A percentile compares a stretch with the other conserved stretches of the same genome.
Conservation (phyloP, 1,139 yeast genomes). For the Pichia terricola region DNA sequence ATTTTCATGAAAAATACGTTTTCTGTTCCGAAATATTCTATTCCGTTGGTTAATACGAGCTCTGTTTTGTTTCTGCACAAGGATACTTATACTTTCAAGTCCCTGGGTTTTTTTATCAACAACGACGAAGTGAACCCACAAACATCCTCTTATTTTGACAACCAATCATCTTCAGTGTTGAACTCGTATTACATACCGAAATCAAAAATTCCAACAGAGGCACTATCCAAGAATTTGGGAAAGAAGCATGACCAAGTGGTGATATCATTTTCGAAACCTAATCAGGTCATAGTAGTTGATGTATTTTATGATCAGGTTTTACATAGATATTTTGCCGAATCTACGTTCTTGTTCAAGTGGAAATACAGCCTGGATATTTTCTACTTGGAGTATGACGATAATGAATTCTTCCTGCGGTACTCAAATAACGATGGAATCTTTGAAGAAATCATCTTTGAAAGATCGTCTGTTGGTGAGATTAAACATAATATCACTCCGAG, state of each 20-base stretch:
- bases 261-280: conserved; percentile 13
- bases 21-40: conserved; percentile 19
- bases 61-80: conserved; percentile 20
- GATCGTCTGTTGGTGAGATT: not conserved
- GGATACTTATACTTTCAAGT: conserved; percentile 15
- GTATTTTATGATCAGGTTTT: conserved; percentile 14
- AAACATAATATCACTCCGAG: not conserved
- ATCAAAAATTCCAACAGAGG: conserved; percentile 5
- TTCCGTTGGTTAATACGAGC: conserved; percentile 18
- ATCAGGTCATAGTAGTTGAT: conserved; percentile 19
- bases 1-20: conserved; percentile 16
- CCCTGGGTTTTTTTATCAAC: conserved; percentile 18
- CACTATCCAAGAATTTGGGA: not conserved
- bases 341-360: conserved; percentile 14
- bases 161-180: conserved; percentile 2
- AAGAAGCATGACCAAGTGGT: conserved; percentile 21
- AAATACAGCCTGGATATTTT: not conserved
- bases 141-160: conserved; percentile 11
- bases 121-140: conserved; percentile 20
- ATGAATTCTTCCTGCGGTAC: conserved; percentile 1
- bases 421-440: conserved; percentile 19
- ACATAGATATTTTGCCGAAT: conserved; percentile 11
- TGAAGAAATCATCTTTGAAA: conserved; percentile 7
- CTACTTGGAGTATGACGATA: not conserved
- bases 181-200: conserved; percentile 20